Evolutionary conservation across 768 basidiomycete genomes (phyloP).

Genomic region (Tulasnella sp.): DNA sequence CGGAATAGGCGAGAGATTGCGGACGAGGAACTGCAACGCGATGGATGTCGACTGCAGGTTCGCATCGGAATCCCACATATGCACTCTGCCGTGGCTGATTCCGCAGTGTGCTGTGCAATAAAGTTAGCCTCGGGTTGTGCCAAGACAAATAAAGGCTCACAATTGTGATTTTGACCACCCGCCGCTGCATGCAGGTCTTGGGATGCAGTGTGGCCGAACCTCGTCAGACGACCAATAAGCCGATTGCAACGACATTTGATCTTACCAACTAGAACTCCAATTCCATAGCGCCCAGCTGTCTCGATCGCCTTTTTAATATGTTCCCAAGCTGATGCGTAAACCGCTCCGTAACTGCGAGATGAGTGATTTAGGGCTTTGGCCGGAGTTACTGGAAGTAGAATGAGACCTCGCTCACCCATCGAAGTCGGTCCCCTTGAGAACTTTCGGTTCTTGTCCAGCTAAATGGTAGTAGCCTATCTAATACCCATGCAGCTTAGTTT

Average conservation of each 20-base stretch:
- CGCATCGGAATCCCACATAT: slow-evolving; percentile 35
- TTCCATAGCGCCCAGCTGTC: slow-evolving; percentile 51
- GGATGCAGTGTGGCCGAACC: not conserved
- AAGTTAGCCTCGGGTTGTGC: not conserved
- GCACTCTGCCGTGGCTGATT: slow-evolving; percentile 31
- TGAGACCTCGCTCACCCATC: slow-evolving; percentile 36
- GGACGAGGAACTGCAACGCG: slow-evolving; percentile 39
- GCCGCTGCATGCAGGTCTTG: slow-evolving; percentile 70
- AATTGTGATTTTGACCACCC: slow-evolving; percentile 67
- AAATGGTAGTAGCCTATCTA: slow-evolving; percentile 75
- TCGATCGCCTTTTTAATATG: slow-evolving; percentile 59
- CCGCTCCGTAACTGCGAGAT: slow-evolving; percentile 30
- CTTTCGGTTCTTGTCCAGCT: slow-evolving; percentile 54
- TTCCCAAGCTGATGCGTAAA: slow-evolving; percentile 58
- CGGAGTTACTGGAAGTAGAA: not conserved
- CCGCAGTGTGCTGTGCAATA: slow-evolving; percentile 26
- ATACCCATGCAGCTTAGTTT: not conserved
- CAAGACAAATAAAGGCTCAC: not conserved
- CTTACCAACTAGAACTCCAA: slow-evolving; percentile 73
- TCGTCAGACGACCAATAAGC: not conserved
- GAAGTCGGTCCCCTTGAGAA: slow-evolving; percentile 66
- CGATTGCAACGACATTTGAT: not conserved
- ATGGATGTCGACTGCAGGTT: slow-evolving; percentile 38
- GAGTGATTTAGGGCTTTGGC: not conserved
- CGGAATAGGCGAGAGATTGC: slow-evolving; percentile 35